A percentile compares a stretch with the other conserved stretches of the same genome.
phyloP scores from a whole-genome alignment of 257 asterid species.

The Solanum appendiculatum region DNA sequence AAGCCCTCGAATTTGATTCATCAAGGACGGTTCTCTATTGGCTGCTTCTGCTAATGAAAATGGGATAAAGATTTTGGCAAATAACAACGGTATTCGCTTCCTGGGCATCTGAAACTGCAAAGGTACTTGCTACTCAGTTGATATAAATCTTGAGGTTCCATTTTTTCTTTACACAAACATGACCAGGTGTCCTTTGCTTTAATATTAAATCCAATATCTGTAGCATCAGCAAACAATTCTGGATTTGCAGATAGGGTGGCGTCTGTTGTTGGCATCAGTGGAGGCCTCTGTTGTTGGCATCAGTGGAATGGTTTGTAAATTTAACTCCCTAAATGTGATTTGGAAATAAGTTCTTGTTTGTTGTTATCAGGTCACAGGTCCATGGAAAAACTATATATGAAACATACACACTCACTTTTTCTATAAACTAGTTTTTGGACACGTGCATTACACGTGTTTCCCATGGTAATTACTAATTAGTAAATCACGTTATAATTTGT shows the following conservation, averaged over 20 bases:
- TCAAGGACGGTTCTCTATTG: conserved; percentile 30
- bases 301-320: conserved; percentile 49
- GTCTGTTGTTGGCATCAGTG: no score
- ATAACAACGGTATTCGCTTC: conserved; percentile 60
- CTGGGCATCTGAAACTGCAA: conserved; percentile 49
- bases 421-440: neutral
- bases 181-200: conserved; percentile 3
- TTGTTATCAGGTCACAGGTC: neutral
- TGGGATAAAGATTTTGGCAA: conserved; percentile 73
- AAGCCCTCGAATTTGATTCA: conserved; percentile 85
- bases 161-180: neutral
- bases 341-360: neutral
- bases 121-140: conserved; percentile 28
- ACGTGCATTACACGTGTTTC: neutral
- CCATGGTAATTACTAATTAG: neutral
- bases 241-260: conserved; percentile 59
- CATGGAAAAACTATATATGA: neutral
- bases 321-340: neutral
- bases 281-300: conserved; percentile 34
- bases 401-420: neutral
- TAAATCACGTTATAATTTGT: neutral
- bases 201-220: conserved; percentile 35
- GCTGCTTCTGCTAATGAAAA: conserved; percentile 78
- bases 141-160: neutral
- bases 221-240: conserved; percentile 44